phyloP scores from a whole-genome alignment of 441 rosid species.

The Croton setiger region DNA sequence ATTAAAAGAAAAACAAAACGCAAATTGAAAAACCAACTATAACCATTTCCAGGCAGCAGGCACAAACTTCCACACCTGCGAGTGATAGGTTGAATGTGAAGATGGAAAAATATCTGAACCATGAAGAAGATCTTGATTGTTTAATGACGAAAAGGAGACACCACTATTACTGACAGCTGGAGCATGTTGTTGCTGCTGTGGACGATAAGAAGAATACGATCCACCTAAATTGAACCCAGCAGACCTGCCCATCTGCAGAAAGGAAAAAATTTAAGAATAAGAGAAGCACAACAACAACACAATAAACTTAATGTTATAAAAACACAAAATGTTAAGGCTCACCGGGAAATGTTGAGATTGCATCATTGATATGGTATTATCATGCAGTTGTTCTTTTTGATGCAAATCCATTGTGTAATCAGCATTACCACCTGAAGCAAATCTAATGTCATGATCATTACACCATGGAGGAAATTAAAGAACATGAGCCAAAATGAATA shows the following conservation, averaged over 20 bases:
- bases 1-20: neutral
- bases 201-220: conserved; percentile 72
- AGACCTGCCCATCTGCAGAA: conserved; percentile 83
- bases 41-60: conserved; percentile 11
- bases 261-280: conserved; percentile 22
- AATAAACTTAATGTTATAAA: conserved; percentile 12
- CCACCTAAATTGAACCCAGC: conserved; percentile 82
- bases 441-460: conserved; percentile 31
- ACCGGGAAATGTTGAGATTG: conserved; percentile 97
- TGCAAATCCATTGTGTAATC: conserved; percentile 91
- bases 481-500: conserved; percentile 5
- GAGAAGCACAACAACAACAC: conserved; percentile 4
- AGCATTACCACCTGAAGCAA: conserved; percentile 73
- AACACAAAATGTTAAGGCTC: conserved; percentile 29
- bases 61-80: conserved; percentile 66
- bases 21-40: conserved; percentile 9
- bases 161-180: conserved; percentile 68
- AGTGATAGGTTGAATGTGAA: conserved; percentile 71
- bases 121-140: conserved; percentile 77
- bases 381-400: conserved; percentile 94
- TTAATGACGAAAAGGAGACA: conserved; percentile 59
- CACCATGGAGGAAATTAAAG: neutral
- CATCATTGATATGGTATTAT: conserved; percentile 79
- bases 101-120: conserved; percentile 83
- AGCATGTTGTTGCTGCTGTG: conserved; percentile 84